Conservation (phyloP, 1,284 basidiomycete species). For the Austroboletus novae-zelandiae region DNA sequence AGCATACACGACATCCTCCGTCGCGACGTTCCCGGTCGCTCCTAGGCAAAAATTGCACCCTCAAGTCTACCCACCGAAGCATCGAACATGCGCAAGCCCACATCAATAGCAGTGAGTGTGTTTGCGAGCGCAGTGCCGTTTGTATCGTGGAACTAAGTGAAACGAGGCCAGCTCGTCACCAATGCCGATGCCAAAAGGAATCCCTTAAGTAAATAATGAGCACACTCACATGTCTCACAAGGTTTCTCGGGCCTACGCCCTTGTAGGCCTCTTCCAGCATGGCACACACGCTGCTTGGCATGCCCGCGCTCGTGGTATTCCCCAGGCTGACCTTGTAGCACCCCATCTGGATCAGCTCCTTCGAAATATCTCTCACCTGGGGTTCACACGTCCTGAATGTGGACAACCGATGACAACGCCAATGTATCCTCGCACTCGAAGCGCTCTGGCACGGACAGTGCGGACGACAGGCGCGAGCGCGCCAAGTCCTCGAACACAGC, state of each 20-base stretch:
- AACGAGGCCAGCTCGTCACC: not conserved
- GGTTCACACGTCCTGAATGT: slow-evolving; percentile 78
- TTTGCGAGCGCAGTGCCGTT: slow-evolving; percentile 82
- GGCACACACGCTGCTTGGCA: slow-evolving; percentile 62
- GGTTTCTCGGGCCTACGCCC: slow-evolving; percentile 55
- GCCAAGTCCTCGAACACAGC: slow-evolving; percentile 72
- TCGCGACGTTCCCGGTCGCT: slow-evolving; percentile 91
- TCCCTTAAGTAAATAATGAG: too few species aligned
- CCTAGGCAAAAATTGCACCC: slow-evolving; percentile 96
- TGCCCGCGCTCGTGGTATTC: slow-evolving; percentile 89
- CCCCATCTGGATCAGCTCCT: slow-evolving; percentile 81
- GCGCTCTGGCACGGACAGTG: slow-evolving; percentile 56
- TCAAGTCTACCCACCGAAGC: slow-evolving; percentile 85
- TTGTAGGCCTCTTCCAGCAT: slow-evolving; percentile 73
- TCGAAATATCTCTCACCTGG: slow-evolving; percentile 72
- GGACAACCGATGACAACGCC: slow-evolving; percentile 86
- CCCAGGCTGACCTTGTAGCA: slow-evolving; percentile 93
- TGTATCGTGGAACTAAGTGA: slow-evolving; percentile 85
- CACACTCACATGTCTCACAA: slow-evolving; percentile 71
- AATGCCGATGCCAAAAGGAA: not conserved
- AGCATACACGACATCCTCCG: slow-evolving; percentile 88
- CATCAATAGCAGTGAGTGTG: slow-evolving; percentile 60
- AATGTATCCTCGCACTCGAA: slow-evolving; percentile 86
- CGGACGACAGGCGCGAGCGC: slow-evolving; percentile 64
- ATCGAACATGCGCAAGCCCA: slow-evolving; percentile 69